These are phyloP conservation scores for Tulasnella sp. DNA, from an alignment of 768 basidiomycete genomes.

Conservation along the genomic window DNA sequence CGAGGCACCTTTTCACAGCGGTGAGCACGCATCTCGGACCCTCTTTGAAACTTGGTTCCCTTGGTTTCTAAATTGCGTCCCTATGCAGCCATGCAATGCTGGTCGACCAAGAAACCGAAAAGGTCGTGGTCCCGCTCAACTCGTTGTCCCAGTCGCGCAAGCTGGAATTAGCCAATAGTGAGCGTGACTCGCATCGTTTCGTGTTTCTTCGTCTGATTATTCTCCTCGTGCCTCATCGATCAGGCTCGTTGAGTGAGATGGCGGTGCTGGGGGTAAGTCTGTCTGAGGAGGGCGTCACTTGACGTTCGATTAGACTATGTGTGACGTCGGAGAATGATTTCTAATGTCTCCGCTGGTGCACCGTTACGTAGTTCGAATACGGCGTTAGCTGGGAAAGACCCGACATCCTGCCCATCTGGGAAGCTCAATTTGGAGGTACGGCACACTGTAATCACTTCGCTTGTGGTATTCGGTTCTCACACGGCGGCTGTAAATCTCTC, in stretches of 20 bases:
- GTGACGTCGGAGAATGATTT: background rate
- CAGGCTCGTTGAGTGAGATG: constrained; percentile 81
- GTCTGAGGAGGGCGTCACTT: constrained; percentile 7
- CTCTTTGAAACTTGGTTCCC: background rate
- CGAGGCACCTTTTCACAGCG: constrained; percentile 81
- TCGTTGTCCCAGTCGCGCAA: constrained; percentile 48
- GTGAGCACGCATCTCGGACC: constrained; percentile 22
- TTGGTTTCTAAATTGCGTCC: background rate
- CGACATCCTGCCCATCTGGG: constrained; percentile 76
- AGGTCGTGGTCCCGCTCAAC: constrained; percentile 73
- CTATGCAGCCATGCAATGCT: constrained; percentile 69
- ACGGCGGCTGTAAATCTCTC: background rate
- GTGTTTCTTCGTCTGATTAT: background rate
- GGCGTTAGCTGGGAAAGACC: constrained; percentile 85
- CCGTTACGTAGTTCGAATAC: constrained; percentile 61
- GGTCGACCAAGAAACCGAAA: constrained; percentile 76
- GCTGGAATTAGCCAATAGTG: constrained; percentile 82
- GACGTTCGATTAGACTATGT: background rate
- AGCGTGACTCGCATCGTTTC: constrained; percentile 17
- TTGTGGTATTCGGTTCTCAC: background rate
- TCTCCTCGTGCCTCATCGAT: background rate
- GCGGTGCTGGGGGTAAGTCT: constrained; percentile 68
- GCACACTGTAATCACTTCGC: background rate
- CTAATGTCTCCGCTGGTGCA: background rate
- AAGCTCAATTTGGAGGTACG: constrained; percentile 47